phyloP scores from a whole-genome alignment of 768 basidiomycete genomes.

The Lanmaoa pseudosensibilis region DNA sequence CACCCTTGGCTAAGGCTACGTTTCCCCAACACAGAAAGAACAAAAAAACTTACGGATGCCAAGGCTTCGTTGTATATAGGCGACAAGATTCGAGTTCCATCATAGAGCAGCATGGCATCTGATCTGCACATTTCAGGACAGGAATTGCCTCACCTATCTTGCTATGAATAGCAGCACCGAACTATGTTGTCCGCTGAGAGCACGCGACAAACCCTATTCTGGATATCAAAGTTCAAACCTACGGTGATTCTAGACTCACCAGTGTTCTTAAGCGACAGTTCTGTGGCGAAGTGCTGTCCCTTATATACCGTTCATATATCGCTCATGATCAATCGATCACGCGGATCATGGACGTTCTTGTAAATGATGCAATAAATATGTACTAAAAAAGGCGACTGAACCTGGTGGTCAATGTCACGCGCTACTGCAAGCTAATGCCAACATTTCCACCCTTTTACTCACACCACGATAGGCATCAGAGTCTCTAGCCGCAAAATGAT shows the following conservation, averaged over 20 bases:
- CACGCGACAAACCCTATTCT: neutral
- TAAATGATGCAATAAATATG: neutral
- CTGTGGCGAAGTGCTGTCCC: neutral
- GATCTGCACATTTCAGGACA: neutral
- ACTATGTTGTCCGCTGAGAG: neutral
- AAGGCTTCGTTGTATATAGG: neutral
- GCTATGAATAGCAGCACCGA: neutral
- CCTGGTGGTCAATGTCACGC: neutral
- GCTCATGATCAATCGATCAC: neutral
- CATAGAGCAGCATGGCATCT: neutral
- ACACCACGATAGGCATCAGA: neutral
- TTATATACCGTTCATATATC: neutral
- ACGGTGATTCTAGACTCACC: neutral
- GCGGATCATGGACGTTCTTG: neutral
- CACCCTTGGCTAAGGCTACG: too few relatives aligned
- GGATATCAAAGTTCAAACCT: neutral
- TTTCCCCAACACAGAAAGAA: neutral
- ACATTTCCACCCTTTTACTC: neutral
- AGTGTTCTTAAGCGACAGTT: neutral
- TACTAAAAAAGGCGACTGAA: conserved; percentile 1
- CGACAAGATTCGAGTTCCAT: neutral
- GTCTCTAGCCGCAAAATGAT: neutral
- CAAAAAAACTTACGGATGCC: too few relatives aligned
- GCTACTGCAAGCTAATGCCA: neutral
- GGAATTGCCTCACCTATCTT: neutral